Evolutionary conservation across 1,139 yeast genomes (phyloP), one percentile per base, ranked within the genome.

Genomic region (Zygosaccharomyces sapae): DNA sequence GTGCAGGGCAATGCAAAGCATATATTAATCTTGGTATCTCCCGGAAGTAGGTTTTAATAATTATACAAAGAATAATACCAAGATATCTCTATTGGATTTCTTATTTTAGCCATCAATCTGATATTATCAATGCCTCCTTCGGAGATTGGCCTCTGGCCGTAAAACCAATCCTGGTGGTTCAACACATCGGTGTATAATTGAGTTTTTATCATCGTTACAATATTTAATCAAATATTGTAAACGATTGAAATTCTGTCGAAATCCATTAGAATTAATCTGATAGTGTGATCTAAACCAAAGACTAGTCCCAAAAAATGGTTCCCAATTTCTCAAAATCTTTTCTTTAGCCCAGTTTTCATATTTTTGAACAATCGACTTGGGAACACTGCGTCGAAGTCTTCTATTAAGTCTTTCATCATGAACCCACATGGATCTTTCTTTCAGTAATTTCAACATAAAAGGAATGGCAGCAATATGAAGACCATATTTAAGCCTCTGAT

Each of bases 241-340:
- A 24, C 64, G 49, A 16, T 46, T 33, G 13, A 48, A 48, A 42
- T 56, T 56, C 43, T 58, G 64, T 12, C 64, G 47, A 31, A 57
- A 57, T 7, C 64, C 64, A 43, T 59, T 59, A 27, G 58, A 52
- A 41, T 59, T 59, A 6, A 58, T 52, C 36, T 58, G 50, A 38
- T 55, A 59, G 41, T 56, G 44, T 1, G 54, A 29, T 41, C 61
- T 42, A 44, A 57, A 59, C 64, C 64, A 59, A 33, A 48, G 0
- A 57, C 49, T 10, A 58, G 38, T 1, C 64, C 64, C 4, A 58
- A 27, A 8, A 58, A 5, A 57, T 29, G 1, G 63, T 59, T 19
- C 54, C 43, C 7, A 53, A 22, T 42, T 44, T 39, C 5, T 41
- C 36, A 1, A 24, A 33, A 3, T 18, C 4, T 18, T 13, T 10